Evolutionary conservation across 2,329 filamentous ascomycete species (phyloP).

Genomic region (Aureobasidium sp.): DNA sequence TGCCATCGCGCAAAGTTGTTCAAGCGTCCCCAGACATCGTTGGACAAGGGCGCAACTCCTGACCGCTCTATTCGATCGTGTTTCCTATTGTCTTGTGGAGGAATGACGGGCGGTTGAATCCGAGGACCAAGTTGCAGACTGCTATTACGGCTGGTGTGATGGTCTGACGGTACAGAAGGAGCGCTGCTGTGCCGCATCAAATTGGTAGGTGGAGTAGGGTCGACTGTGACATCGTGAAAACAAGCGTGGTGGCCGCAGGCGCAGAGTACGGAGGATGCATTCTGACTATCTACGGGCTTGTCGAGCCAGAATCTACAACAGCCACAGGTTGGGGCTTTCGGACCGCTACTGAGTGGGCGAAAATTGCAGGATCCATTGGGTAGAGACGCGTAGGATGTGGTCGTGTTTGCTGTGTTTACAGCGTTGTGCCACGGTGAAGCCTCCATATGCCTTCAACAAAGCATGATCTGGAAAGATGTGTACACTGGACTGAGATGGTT

Average conservation of each 20-base stretch:
- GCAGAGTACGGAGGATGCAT: slow-evolving; percentile 20
- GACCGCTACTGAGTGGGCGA: slow-evolving; percentile 37
- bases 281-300: slow-evolving; percentile 16
- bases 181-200: slow-evolving; percentile 6
- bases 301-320: slow-evolving; percentile 45
- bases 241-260: slow-evolving; percentile 50
- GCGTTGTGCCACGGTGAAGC: slow-evolving; percentile 8
- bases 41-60: not conserved
- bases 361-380: slow-evolving; percentile 47
- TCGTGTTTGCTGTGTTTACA: slow-evolving; percentile 8
- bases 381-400: slow-evolving; percentile 24
- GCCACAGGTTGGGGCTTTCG: slow-evolving; percentile 39
- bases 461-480: not conserved
- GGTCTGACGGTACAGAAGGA: not conserved
- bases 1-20: slow-evolving; percentile 28
- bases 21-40: slow-evolving; percentile 26
- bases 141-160: not conserved
- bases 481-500: not conserved
- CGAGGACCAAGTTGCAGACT: not conserved
- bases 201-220: not conserved
- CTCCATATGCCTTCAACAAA: slow-evolving; percentile 10
- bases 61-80: not conserved
- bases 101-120: not conserved
- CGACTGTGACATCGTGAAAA: slow-evolving; percentile 33
- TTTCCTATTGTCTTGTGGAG: not conserved